Base-by-base conservation (phyloP, 805 yeast genomes). In the Starmerella apis region DNA sequence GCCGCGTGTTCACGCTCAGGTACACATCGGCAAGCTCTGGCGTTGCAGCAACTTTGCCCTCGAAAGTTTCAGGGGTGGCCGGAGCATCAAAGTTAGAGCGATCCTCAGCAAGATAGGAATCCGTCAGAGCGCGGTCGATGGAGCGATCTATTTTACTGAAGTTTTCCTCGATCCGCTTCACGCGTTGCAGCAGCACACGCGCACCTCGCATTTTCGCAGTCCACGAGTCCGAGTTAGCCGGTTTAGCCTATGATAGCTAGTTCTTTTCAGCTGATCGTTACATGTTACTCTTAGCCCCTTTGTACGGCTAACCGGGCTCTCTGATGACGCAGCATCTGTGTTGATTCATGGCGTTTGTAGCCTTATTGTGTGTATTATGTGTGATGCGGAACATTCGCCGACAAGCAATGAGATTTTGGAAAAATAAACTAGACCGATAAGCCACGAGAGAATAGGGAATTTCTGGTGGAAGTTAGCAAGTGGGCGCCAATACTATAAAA, bases 21-120 rank as follows among this genome's bases (percentile, higher is more conserved):
- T 53, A 57, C 24, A 56, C 50, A 45, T 59, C 62, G 24, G 59
- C 58, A 16, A 59, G 59, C 57, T 56, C 60, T 19, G 62, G 62
- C 37, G 54, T 48, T n/a, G 58, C 51, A 7, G 60, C 61, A 20
- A 58, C 56, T 24, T 43, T 35, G 54, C 57, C 60, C 43, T 41
- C 61, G 20, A 55, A 46, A 38, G 60, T 50, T 31, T 49, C 46
- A 16, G 53, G 54, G 37, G 20, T 38, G 14, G 47, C 48, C 16
- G 51, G 48, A 33, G 47, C 33, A 41, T 52, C 50, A 54, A 47
- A 53, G 53, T 52, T 51, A 35, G 48, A 49, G 30, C 25, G 41
- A 36, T 52, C 55, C 54, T 59, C 60, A 49, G 48, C 51, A 43
- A 46, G 32, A 50, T 50, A 52, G 30, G 58, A 52, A 10, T 25